phyloP scores from a whole-genome alignment of 495 filamentous ascomycete genomes.

The Tetracladium setigerum region DNA sequence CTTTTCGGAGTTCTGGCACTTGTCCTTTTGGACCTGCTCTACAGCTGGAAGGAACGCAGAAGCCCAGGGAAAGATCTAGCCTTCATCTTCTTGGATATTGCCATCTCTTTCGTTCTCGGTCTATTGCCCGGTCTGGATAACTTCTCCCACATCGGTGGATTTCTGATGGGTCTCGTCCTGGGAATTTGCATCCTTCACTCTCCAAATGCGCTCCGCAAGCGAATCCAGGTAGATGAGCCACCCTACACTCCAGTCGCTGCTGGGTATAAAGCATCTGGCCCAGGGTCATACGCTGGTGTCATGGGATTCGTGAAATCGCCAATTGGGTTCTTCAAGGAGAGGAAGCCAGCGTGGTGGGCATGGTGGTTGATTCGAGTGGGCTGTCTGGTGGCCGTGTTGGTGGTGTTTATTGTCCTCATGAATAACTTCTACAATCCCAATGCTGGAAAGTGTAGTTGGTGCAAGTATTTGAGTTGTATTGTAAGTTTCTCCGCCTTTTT shows the following conservation, averaged over 20 bases:
- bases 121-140: conserved; percentile 92
- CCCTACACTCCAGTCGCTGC: conserved; percentile 57
- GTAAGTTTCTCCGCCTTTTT: conserved; percentile 44
- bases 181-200: conserved; percentile 84
- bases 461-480: conserved; percentile 87
- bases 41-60: conserved; percentile 74
- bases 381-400: conserved; percentile 66
- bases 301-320: conserved; percentile 59
- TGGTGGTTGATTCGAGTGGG: conserved; percentile 90
- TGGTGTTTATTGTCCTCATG: conserved; percentile 77
- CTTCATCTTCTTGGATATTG: conserved; percentile 76
- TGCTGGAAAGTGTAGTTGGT: conserved; percentile 70
- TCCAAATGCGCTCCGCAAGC: conserved; percentile 67
- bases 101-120: conserved; percentile 86
- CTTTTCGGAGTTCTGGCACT: conserved; percentile 91
- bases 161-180: conserved; percentile 83
- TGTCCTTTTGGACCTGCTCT: conserved; percentile 79
- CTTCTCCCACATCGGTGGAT: conserved; percentile 94
- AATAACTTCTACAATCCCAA: conserved; percentile 82
- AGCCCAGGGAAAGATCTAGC: conserved; percentile 72
- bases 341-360: conserved; percentile 90
- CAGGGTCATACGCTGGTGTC: conserved; percentile 33
- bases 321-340: conserved; percentile 78
- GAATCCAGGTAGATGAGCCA: conserved; percentile 59
- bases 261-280: conserved; percentile 26